These are phyloP conservation scores for Fraxinus angustifolia DNA, from an alignment of 305 asterid species.

Conservation along the genomic window DNA sequence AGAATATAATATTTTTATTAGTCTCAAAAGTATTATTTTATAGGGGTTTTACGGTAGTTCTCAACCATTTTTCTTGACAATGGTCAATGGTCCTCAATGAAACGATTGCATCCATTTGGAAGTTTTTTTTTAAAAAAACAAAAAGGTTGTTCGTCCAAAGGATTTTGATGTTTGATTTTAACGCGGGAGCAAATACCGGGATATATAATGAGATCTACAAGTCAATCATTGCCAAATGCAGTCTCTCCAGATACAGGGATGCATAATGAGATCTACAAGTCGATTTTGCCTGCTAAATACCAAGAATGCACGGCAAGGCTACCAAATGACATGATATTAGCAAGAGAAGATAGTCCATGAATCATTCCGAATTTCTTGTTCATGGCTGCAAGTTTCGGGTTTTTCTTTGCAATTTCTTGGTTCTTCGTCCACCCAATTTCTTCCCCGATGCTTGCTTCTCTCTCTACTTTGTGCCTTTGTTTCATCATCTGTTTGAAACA, in stretches of 20 bases:
- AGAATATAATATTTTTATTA: too few relatives aligned
- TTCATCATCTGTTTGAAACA: slow-evolving; percentile 81
- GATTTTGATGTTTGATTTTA: neutral
- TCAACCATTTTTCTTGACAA: neutral
- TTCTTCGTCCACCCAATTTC: slow-evolving; percentile 97
- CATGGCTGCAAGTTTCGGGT: slow-evolving; percentile 88
- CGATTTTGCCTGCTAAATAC: slow-evolving; percentile 81
- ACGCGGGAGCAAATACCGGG: neutral
- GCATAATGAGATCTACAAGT: slow-evolving; percentile 36
- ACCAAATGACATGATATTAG: slow-evolving; percentile 79
- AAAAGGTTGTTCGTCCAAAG: neutral
- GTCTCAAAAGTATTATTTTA: too few relatives aligned
- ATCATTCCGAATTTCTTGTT: slow-evolving; percentile 98
- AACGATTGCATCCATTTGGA: neutral
- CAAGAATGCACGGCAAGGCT: slow-evolving; percentile 95
- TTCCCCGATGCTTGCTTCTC: slow-evolving; percentile 77
- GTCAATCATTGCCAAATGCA: slow-evolving; percentile 20
- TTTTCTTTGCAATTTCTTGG: slow-evolving; percentile 74
- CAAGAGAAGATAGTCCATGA: slow-evolving; percentile 93
- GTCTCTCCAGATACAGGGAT: neutral
- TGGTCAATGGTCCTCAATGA: neutral
- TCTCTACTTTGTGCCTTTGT: slow-evolving; percentile 88
- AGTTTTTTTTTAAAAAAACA: too few relatives aligned
- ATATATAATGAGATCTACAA: slow-evolving; percentile 34
- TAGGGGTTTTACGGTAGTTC: neutral